A percentile compares a stretch with the other conserved stretches of the same genome.
phyloP scores from a whole-genome alignment of 1,284 basidiomycete species.

The Laetiporus sulphureus region DNA sequence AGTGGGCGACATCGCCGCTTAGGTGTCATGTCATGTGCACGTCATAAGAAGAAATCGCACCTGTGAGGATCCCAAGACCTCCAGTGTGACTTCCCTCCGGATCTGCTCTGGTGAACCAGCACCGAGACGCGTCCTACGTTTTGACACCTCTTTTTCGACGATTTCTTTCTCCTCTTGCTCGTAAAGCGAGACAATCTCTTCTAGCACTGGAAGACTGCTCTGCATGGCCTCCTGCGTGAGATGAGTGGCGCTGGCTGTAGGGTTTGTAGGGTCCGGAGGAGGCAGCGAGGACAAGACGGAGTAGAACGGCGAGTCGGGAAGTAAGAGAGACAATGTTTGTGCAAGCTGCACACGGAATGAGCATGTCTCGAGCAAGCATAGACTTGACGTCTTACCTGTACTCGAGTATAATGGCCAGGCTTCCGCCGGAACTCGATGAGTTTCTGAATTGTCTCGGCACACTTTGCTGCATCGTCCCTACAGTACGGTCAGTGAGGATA shows the following conservation, averaged over 20 bases:
- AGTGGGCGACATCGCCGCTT: neutral
- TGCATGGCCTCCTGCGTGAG: slow-evolving; percentile 61
- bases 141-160: slow-evolving; percentile 64
- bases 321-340: slow-evolving; percentile 58
- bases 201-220: slow-evolving; percentile 57
- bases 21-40: neutral
- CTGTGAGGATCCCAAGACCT: slow-evolving; percentile 54
- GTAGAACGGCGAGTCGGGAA: slow-evolving; percentile 73
- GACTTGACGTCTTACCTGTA: slow-evolving; percentile 59
- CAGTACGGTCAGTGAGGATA: neutral
- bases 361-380: neutral
- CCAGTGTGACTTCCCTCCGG: slow-evolving; percentile 57
- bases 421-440: slow-evolving; percentile 56
- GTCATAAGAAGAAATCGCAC: slow-evolving; percentile 28
- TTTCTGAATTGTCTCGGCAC: slow-evolving; percentile 75
- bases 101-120: slow-evolving; percentile 65
- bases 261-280: slow-evolving; percentile 70
- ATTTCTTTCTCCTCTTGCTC: slow-evolving; percentile 53
- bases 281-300: slow-evolving; percentile 61
- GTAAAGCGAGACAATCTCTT: slow-evolving; percentile 58
- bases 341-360: slow-evolving; percentile 45
- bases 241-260: slow-evolving; percentile 53
- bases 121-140: slow-evolving; percentile 67
- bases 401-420: slow-evolving; percentile 46
- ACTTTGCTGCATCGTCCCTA: slow-evolving; percentile 70